These are phyloP conservation scores for Vanderwaltozyma yarrowii DNA, from an alignment of 805 yeast species.

Conservation along the genomic window DNA sequence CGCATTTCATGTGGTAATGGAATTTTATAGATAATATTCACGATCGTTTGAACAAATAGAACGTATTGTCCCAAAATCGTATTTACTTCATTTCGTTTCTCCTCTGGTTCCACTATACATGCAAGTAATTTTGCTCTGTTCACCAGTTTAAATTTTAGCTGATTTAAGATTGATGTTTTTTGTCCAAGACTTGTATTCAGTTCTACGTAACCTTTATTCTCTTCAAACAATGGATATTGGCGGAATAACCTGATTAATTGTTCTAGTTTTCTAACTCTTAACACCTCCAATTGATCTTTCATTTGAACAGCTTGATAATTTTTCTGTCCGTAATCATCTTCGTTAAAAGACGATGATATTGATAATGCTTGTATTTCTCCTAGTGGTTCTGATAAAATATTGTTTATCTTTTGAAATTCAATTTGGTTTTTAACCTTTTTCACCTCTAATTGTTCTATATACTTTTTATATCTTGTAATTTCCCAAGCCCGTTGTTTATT, in stretches of 20 bases:
- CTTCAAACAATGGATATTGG: constrained; percentile 7
- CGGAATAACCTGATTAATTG: constrained; percentile 14
- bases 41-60: background rate
- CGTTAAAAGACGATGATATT: background rate
- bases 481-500: constrained; percentile 3
- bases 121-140: constrained; percentile 5
- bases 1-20: constrained; percentile 1
- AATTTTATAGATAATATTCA: background rate
- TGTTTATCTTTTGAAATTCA: background rate
- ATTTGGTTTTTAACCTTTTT: constrained; percentile 1
- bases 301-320: constrained; percentile 16
- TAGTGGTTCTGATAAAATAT: too few relatives aligned
- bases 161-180: background rate
- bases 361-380: too few relatives aligned
- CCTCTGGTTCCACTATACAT: constrained; percentile 4
- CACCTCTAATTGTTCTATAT: constrained; percentile 4
- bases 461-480: constrained; percentile 2
- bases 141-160: constrained; percentile 4
- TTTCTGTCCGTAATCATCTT: constrained; percentile 20
- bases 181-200: background rate
- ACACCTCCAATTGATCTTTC: constrained; percentile 7
- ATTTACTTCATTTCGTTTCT: constrained; percentile 9
- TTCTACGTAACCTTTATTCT: background rate
- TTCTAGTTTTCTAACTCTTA: constrained; percentile 11
- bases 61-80: constrained; percentile 18